Conservation (phyloP, 2,329 filamentous ascomycete genomes). For the Graphilbum fragrans region DNA sequence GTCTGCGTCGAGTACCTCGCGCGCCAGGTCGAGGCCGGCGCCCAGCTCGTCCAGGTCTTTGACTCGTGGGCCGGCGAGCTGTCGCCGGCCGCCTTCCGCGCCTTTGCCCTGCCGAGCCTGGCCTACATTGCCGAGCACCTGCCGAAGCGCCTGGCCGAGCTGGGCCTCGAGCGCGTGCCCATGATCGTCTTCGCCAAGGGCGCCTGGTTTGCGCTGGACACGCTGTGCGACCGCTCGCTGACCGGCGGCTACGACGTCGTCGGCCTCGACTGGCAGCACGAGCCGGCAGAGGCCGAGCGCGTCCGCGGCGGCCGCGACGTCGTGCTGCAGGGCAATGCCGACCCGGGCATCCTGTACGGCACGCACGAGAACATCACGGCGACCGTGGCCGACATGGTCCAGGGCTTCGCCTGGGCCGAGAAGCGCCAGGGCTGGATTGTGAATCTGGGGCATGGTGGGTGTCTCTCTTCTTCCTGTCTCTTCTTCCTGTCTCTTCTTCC, state of each 20-base stretch:
- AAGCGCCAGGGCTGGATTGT: conserved; percentile 92
- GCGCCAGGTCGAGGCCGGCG: conserved; percentile 82
- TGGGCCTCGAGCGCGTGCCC: conserved; percentile 69
- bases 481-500: background rate
- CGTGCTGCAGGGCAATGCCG: conserved; percentile 88
- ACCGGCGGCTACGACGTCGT: conserved; percentile 72
- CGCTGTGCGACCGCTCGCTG: conserved; percentile 50
- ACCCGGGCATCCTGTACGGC: conserved; percentile 87
- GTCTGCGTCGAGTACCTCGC: conserved; percentile 92
- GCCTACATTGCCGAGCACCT: conserved; percentile 72
- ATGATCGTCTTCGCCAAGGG: conserved; percentile 99
- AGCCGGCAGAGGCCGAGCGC: conserved; percentile 71
- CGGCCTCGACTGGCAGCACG: conserved; percentile 89
- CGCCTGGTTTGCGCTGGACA: conserved; percentile 87
- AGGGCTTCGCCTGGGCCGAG: conserved; percentile 62
- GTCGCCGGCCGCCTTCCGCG: conserved; percentile 68
- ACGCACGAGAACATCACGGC: conserved; percentile 67
- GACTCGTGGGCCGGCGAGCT: conserved; percentile 97
- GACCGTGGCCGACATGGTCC: conserved; percentile 75
- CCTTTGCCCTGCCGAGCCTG: conserved; percentile 79
- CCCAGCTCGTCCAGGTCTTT: conserved; percentile 91
- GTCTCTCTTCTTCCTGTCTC: background rate
- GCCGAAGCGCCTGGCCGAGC: conserved; percentile 58
- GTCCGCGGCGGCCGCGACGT: conserved; percentile 63
- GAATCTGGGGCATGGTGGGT: conserved; percentile 84